A percentile compares a stretch with the other conserved stretches of the same genome.
Conservation (phyloP, 176 grass and related monocot species). For the Eragrostis nindensis region DNA sequence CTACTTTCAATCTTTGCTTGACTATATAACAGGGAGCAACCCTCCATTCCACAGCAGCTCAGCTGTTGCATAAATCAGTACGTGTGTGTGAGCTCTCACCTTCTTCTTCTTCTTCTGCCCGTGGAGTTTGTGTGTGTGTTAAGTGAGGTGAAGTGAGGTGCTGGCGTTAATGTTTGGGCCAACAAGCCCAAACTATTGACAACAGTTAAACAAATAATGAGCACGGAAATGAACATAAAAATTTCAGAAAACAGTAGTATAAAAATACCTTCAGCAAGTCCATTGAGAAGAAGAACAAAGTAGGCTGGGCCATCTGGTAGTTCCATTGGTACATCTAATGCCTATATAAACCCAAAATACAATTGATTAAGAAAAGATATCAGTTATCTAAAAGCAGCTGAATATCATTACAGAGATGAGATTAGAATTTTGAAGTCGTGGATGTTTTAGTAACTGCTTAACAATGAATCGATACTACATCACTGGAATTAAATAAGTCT, state of each 20-base stretch:
- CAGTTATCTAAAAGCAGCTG: background rate
- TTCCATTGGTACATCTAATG: slow-evolving; percentile 62
- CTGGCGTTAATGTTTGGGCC: too few relatives aligned
- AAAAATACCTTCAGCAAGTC: slow-evolving; percentile 69
- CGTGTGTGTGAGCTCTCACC: too few relatives aligned
- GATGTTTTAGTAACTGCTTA: background rate
- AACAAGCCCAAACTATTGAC: too few relatives aligned
- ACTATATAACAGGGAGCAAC: too few relatives aligned
- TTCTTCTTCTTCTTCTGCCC: too few relatives aligned
- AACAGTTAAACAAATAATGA: slow-evolving; percentile 15
- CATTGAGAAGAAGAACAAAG: slow-evolving; percentile 64
- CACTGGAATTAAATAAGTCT: background rate
- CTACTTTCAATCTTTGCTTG: too few relatives aligned
- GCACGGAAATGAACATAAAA: background rate
- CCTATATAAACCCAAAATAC: slow-evolving; percentile 60
- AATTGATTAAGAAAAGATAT: slow-evolving; percentile 32
- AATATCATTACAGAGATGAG: background rate
- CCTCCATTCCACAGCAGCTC: too few relatives aligned
- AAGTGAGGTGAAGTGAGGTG: too few relatives aligned
- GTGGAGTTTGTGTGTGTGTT: too few relatives aligned
- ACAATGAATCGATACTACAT: background rate
- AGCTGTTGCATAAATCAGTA: too few relatives aligned
- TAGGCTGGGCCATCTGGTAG: slow-evolving; percentile 48
- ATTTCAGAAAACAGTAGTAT: slow-evolving; percentile 14
- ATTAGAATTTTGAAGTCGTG: background rate